Evolutionary conservation across 495 filamentous ascomycete species (phyloP), one percentile per base, ranked within the genome.

Genomic region (Hypoxylon perforatum): DNA sequence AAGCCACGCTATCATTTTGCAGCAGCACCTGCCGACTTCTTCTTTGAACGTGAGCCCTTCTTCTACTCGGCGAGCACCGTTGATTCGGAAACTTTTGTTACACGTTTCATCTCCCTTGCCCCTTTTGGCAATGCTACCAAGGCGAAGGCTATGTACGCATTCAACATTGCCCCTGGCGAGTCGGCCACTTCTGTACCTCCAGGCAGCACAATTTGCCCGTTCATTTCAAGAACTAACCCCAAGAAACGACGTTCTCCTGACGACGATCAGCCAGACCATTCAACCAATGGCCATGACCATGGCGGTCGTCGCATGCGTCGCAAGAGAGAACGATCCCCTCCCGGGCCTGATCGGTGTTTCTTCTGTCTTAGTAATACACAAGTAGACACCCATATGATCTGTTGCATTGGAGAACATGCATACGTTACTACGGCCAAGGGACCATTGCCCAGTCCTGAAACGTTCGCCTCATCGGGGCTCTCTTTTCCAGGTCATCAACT

Each of bases 371-470:
- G 89, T 8, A 97, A 95, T 73, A 86, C 89, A 15, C 88, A 88
- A 54, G 77, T 96, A 23, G 89, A 91, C 35, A 90, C 89, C 0
- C 94, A 99, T 75, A 91, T 98, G 71, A 89, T 97, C 67, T 88
- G 90, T 64, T 92, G 88, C 21, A 93, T 99, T 67, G 95, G 90
- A 45, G 85, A 89, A 23, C 91, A 97, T 47, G 75, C 86, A 53
- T 98, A 98, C 74, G 80, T 98, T 41, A 95, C 94, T 47, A 95
- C 88, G 28, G 92, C 96, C 46, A 97, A 97, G 78, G 95, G 95
- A 0, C 93, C 95, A 4, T 85, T 99, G 10, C 88, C 90, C 0
- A 89, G 88, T 0, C 68, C 82, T 0, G 76, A 83, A 10, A 92
- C 87, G 9, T 96, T 90, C 72, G 80, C 85, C 3, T 50, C 76